phyloP scores from a whole-genome alignment of 2,329 filamentous ascomycete genomes.

The Pseudogymnoascus destructans region DNA sequence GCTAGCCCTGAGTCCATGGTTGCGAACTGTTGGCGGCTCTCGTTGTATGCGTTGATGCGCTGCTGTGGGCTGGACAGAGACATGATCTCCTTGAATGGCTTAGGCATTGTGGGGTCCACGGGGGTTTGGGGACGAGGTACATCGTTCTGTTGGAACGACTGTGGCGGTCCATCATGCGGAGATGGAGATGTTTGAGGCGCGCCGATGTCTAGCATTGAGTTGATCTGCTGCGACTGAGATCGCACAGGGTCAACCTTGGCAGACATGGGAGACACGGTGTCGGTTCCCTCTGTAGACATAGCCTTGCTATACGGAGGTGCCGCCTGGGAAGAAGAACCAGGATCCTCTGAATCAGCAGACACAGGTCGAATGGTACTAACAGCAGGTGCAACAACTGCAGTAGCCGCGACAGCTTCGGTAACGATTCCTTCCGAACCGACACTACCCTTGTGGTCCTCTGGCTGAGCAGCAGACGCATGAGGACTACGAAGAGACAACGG shows the following conservation, averaged over 20 bases:
- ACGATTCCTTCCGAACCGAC: background rate
- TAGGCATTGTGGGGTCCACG: background rate
- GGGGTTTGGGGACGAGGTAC: background rate
- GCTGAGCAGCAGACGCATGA: background rate
- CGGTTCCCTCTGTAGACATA: background rate
- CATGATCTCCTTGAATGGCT: slow-evolving; percentile 63
- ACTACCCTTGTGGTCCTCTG: background rate
- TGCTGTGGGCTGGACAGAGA: slow-evolving; percentile 51
- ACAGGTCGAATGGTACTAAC: background rate
- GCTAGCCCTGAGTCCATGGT: slow-evolving; percentile 61
- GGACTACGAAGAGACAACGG: background rate
- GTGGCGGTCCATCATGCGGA: background rate
- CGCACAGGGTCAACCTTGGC: background rate
- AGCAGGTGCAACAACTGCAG: background rate
- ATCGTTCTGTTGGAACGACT: background rate
- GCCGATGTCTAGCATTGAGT: background rate
- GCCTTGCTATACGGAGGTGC: background rate
- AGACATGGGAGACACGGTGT: background rate
- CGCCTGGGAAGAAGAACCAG: background rate
- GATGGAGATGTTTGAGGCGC: background rate
- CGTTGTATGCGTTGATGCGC: slow-evolving; percentile 60
- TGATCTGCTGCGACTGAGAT: background rate
- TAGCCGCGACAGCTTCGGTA: background rate
- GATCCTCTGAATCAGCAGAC: background rate
- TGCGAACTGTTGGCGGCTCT: slow-evolving; percentile 58